Conservation (phyloP, 1,139 yeast species). For the Scheffersomyces lignicola region DNA sequence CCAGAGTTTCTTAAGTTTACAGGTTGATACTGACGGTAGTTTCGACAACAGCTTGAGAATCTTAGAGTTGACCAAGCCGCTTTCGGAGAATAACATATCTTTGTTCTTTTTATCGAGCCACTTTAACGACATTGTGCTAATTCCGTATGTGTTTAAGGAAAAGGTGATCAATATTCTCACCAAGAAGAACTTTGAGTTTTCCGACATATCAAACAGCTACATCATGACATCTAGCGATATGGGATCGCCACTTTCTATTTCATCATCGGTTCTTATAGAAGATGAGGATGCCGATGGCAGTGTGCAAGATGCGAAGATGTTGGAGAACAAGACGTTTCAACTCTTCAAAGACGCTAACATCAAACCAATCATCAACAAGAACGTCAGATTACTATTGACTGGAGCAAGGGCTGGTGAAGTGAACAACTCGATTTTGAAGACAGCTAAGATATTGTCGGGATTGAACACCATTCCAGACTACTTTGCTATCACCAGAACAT, state of each 20-base stretch:
- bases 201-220: constrained; percentile 39
- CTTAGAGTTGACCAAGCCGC: constrained; percentile 58
- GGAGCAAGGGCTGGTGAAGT: constrained; percentile 60
- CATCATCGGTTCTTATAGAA: no score
- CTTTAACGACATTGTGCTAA: constrained; percentile 65
- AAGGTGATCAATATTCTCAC: constrained; percentile 48
- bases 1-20: constrained; percentile 52
- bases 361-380: constrained; percentile 43
- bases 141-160: constrained; percentile 47
- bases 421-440: constrained; percentile 35
- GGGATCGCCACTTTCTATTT: constrained; percentile 2
- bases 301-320: constrained; percentile 9
- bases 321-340: constrained; percentile 38
- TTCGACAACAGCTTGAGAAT: constrained; percentile 55
- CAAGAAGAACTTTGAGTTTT: constrained; percentile 43
- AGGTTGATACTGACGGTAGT: constrained; percentile 63
- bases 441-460: constrained; percentile 30
- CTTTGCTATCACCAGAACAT: constrained; percentile 61
- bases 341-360: constrained; percentile 43
- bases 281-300: constrained; percentile 5
- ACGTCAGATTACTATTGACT: constrained; percentile 51
- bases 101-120: constrained; percentile 66
- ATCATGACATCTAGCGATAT: constrained; percentile 14
- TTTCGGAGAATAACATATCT: constrained; percentile 57
- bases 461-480: constrained; percentile 40